Percentiles rank a stretch among this genome's conserved stretches.
These are phyloP conservation scores for Penicillium mononematosum DNA, from an alignment of 495 filamentous ascomycete species.

Conservation along the genomic window DNA sequence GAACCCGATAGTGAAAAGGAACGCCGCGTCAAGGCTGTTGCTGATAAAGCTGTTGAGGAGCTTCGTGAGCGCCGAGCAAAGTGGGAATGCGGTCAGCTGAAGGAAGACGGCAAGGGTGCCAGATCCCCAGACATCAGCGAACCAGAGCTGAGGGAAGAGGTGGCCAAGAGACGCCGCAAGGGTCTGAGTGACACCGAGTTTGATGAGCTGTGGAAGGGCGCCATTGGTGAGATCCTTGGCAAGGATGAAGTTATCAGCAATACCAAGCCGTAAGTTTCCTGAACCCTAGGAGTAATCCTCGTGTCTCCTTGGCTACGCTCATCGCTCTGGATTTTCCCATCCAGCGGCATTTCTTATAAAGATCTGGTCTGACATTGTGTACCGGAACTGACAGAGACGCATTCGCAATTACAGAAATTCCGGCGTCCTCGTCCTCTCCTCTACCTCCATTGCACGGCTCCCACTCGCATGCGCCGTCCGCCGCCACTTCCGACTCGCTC, in stretches of 20 bases:
- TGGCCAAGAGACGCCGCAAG: constrained; percentile 69
- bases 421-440: constrained; percentile 56
- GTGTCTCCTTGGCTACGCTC: constrained; percentile 14
- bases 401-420: constrained; percentile 66
- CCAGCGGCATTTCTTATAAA: constrained; percentile 26
- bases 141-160: constrained; percentile 69
- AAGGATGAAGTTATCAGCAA: constrained; percentile 78
- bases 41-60: constrained; percentile 83
- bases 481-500: constrained; percentile 84
- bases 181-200: constrained; percentile 84
- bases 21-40: constrained; percentile 79
- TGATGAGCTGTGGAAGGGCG: constrained; percentile 84
- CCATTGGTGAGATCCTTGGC: constrained; percentile 77
- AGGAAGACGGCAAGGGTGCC: constrained; percentile 58
- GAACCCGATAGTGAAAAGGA: constrained; percentile 93
- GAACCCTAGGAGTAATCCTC: constrained; percentile 34
- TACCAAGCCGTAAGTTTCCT: constrained; percentile 70
- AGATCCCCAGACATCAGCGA: constrained; percentile 67
- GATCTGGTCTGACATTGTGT: constrained; percentile 49
- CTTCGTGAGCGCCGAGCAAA: constrained; percentile 82
- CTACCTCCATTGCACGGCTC: constrained; percentile 81
- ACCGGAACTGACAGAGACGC: constrained; percentile 74
- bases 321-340: constrained; percentile 21
- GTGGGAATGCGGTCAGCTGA: constrained; percentile 81
- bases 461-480: constrained; percentile 82